phyloP scores from a whole-genome alignment of 495 filamentous ascomycete species.

The Neurospora terricola region DNA sequence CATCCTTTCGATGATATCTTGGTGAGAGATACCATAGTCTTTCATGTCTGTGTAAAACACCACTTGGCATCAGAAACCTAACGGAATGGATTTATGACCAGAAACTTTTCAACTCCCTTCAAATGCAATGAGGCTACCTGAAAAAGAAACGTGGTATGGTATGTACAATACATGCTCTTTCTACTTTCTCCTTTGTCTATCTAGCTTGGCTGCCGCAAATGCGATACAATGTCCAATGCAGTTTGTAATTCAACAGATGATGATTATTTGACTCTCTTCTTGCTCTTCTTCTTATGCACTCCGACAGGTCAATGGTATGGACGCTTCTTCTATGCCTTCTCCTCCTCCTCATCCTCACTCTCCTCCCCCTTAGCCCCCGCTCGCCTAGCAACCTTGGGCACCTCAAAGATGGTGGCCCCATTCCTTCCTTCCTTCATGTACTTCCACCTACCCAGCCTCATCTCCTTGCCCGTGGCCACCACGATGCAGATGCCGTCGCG shows the following conservation, averaged over 20 bases:
- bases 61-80: too few species aligned
- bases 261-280: background rate
- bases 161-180: background rate
- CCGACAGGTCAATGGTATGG: too few species aligned
- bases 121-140: background rate
- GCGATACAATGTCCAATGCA: background rate
- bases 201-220: background rate
- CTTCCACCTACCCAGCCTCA: conserved; percentile 70
- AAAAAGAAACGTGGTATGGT: background rate
- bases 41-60: too few species aligned
- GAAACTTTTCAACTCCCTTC: background rate
- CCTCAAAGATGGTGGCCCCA: conserved; percentile 70
- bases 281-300: background rate
- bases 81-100: too few species aligned
- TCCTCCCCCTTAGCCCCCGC: conserved; percentile 8
- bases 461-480: conserved; percentile 76
- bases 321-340: background rate
- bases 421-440: conserved; percentile 54
- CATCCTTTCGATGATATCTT: too few species aligned
- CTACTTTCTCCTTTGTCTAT: background rate
- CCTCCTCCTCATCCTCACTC: background rate
- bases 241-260: background rate
- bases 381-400: conserved; percentile 39
- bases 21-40: too few species aligned
- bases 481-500: conserved; percentile 71